Evolutionary conservation across 164 flowering plant species (phyloP).

Genomic region (Chimonanthus salicifolius): DNA sequence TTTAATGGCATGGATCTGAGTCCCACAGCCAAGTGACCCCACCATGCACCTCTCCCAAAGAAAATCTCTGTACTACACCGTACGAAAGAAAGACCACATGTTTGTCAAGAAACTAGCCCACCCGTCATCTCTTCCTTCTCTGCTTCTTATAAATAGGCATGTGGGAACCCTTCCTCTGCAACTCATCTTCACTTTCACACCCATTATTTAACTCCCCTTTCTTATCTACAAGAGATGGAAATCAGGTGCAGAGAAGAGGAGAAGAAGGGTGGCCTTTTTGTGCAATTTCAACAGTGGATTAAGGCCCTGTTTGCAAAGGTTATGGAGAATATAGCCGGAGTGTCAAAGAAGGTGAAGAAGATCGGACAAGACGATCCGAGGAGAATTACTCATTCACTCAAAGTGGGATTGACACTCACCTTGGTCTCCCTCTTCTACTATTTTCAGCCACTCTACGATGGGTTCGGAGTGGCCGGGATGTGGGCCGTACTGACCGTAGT

Average conservation of each 20-base stretch:
- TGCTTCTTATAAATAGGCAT: not conserved
- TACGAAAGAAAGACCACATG: constrained; percentile 21
- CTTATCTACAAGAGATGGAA: constrained; percentile 28
- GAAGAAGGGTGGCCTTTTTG: constrained; percentile 22
- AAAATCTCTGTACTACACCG: constrained; percentile 24
- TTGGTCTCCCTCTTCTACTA: constrained; percentile 68
- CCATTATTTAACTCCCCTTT: not conserved
- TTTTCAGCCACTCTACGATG: constrained; percentile 45
- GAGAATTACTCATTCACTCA: constrained; percentile 54
- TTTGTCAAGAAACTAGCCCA: constrained; percentile 5
- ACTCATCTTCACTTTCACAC: not conserved
- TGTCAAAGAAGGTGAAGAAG: constrained; percentile 30
- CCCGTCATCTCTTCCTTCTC: not conserved
- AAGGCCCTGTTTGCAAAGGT: constrained; percentile 15
- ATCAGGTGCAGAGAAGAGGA: constrained; percentile 19
- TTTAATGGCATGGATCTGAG: constrained; percentile 11
- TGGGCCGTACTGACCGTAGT: constrained; percentile 87
- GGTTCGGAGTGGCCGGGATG: constrained; percentile 59
- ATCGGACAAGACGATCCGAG: constrained; percentile 74
- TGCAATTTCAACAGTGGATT: constrained; percentile 22
- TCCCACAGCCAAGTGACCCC: constrained; percentile 16
- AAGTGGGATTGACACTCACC: constrained; percentile 74
- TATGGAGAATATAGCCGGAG: constrained; percentile 10
- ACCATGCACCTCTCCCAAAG: constrained; percentile 6
- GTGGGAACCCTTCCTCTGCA: not conserved